Conservation (phyloP, 1,284 basidiomycete species). For the Boletellus deceptivus region DNA sequence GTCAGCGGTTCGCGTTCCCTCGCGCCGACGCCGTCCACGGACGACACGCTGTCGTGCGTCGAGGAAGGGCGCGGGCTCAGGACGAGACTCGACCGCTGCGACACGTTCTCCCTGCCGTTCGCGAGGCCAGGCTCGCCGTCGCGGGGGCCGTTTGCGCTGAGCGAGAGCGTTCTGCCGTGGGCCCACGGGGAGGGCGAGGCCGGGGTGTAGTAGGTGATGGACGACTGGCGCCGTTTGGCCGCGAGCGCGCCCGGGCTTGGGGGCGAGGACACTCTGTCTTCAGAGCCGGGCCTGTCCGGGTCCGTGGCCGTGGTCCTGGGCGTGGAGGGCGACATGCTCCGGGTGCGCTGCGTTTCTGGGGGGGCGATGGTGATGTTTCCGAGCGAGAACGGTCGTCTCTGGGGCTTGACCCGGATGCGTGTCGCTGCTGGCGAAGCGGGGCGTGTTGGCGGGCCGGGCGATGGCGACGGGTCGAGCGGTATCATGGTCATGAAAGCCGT, state of each 20-base stretch:
- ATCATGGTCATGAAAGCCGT: not conserved
- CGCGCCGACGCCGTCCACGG: conserved; percentile 1
- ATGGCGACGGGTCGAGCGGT: not conserved
- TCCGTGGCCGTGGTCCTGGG: not conserved
- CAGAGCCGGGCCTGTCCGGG: not conserved
- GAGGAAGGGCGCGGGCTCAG: conserved; percentile 16
- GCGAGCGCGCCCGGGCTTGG: not conserved
- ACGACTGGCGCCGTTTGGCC: conserved; percentile 50
- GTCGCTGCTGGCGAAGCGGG: conserved; percentile 13
- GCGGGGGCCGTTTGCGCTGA: not conserved
- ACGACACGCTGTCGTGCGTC: conserved; percentile 15
- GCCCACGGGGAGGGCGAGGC: conserved; percentile 26
- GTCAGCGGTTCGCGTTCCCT: conserved; percentile 30
- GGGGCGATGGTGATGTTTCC: not conserved
- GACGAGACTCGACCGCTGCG: conserved; percentile 22
- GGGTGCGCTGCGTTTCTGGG: too few species aligned
- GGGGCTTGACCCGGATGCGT: conserved; percentile 12
- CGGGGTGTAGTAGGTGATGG: conserved; percentile 54
- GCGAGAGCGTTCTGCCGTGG: conserved; percentile 12
- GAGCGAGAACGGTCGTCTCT: conserved; percentile 5
- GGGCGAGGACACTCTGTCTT: conserved; percentile 2
- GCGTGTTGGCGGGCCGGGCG: conserved; percentile 13
- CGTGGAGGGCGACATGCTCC: conserved; percentile 10
- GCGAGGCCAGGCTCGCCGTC: conserved; percentile 5
- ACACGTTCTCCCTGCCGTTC: conserved; percentile 16